Evolutionary conservation across 2,329 filamentous ascomycete species (phyloP).

Genomic region (Fusarium albosuccineum): DNA sequence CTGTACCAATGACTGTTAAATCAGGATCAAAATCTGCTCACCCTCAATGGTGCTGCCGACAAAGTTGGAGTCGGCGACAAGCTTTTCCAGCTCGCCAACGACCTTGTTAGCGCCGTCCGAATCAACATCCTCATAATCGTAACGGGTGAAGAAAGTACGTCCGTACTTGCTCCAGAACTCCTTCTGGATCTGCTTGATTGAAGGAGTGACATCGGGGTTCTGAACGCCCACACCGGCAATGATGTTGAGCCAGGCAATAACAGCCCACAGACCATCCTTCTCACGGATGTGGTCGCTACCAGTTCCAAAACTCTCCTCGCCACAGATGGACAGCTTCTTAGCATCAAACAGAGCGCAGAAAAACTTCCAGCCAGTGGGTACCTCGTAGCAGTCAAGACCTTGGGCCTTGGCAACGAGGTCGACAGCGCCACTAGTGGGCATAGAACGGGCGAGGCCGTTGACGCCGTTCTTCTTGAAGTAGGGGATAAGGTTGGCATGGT

Average conservation of each 20-base stretch:
- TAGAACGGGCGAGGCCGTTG: constrained; percentile 93
- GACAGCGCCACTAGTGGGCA: constrained; percentile 96
- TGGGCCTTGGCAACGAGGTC: constrained; percentile 97
- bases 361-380: constrained; percentile 99
- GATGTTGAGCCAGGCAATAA: constrained; percentile 98
- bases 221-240: constrained; percentile 92
- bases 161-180: constrained; percentile 98
- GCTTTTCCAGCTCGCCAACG: constrained; percentile 81
- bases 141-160: constrained; percentile 98
- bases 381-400: constrained; percentile 92
- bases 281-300: constrained; percentile 99
- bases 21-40: constrained; percentile 48
- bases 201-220: constrained; percentile 83
- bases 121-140: constrained; percentile 97
- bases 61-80: constrained; percentile 81
- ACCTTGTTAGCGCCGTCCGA: constrained; percentile 92
- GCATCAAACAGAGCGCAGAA: constrained; percentile 97
- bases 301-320: constrained; percentile 98
- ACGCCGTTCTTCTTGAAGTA: constrained; percentile 99
- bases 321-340: constrained; percentile 97
- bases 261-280: constrained; percentile 98
- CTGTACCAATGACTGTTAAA: background rate
- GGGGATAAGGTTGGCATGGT: constrained; percentile 95
- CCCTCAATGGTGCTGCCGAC: constrained; percentile 85
- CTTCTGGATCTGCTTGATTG: constrained; percentile 95